Base-by-base conservation (phyloP, 2,329 filamentous ascomycete genomes). In the Xylaria sp. region DNA sequence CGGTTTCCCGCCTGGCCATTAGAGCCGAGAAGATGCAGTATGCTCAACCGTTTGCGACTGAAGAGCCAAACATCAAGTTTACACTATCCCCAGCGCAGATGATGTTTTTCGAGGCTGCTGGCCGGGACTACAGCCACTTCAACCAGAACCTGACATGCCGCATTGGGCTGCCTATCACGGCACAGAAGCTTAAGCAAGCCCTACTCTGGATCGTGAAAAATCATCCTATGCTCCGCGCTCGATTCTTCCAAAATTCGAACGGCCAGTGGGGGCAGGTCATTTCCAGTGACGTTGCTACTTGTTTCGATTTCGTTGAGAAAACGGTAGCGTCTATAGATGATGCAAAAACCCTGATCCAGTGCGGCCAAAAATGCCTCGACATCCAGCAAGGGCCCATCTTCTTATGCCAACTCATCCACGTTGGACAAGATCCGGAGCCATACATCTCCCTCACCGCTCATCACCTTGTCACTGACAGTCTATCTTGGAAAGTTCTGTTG, bases 31-130 rank as follows among this genome's bases (percentile, higher is more conserved):
- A 48, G 44, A 48, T 48, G 44, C 44, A 77, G n/a, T 23, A 48
- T 46, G n/a, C 51, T 58, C 50, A 18, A 44, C 28, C 32, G 8
- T 50, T n/a, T 13, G n/a, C 44, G 9, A 4, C 32, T 5, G 66
- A 69, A 39, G 23, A 8, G 15, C 25, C 48, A 10, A 59, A 61
- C 13, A 20, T 37, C 1, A 74, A 74, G 0, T 86, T 84, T 63
- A 74, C 75, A 0, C 72, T 86, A 1, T 82, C 83, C 0, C 84
- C 84, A 0, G 81, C 85, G 25, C 84, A 85, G 65, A 75, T 78
- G 20, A 75, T 84, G 44, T 84, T 83, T 65, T 83, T 85, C 65
- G 65, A 79, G 59, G 51, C 63, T 5, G 56, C 64, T 7, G 69
- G 72, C 0, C 73, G 80, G 1, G 79, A 79, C 3, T 75, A 81